Evolutionary conservation across 352 stramenopile species (phyloP), one percentile per base, ranked within the genome.

Genomic region (Halophytophthora polymorphica): DNA sequence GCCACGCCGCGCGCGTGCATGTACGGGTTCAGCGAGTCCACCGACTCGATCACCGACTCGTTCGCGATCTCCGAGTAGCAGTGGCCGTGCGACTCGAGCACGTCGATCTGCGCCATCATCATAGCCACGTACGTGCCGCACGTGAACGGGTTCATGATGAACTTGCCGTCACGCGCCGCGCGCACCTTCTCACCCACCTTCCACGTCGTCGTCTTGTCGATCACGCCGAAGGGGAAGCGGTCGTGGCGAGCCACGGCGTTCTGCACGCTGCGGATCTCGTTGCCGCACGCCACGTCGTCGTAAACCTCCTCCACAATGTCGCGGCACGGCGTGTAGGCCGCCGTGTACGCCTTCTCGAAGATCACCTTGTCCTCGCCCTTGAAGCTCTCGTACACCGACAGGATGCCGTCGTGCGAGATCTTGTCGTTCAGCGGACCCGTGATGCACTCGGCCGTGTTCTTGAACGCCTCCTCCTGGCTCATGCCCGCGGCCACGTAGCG

Each of bases 291-390:
- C 29, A 99, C 96, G 66, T 99, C 96, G 65, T 98, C 95, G 78
- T 99, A 99, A 68, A 96, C 97, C 77, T 99, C 96, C 73, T 99
- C 95, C 28, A 98, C 83, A 54, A 99, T 98, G 75, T 99, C 96
- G 55, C 96, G 96, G 64, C 94, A 91, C 41, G 96, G 95, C 56
- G 78, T 86, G 83, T 99, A 99, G 15, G 93, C 95, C 13, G 94
- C 93, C 43, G 85, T 90, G 79, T 98, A 99, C 11, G 95, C 95
- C 66, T 90, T 89, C 64, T 98, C 83, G 62, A 98, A 98, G 35
- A 79, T 68, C 53, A 96, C 86, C 77, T 98, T 97, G 69, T 98
- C 95, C 33, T 96, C 88, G 31, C 75, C 88, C 64, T 79, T 82
- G 45, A 99, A 92, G 44, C 81, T 71, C 37, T 98, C 90, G 80